Conservation (phyloP, 441 rosid genomes). For the Eruca vesicaria region DNA sequence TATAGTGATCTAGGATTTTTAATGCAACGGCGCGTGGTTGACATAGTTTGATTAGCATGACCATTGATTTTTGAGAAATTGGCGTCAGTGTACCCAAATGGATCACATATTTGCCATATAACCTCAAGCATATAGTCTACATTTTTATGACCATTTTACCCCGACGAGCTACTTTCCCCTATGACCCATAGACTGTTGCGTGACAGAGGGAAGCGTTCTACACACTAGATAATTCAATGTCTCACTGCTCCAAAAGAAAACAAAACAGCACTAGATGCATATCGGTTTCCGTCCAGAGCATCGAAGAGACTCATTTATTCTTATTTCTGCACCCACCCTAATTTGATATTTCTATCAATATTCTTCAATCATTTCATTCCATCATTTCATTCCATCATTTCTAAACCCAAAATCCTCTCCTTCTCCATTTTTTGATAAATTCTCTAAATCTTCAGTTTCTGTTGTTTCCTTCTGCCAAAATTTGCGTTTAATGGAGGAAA, state of each 20-base stretch:
- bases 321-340: neutral
- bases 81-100: neutral
- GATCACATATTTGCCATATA: neutral
- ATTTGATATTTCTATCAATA: neutral
- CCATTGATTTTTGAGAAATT: neutral
- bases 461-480: neutral
- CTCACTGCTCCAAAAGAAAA: neutral
- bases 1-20: neutral
- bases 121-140: neutral
- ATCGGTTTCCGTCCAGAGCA: neutral
- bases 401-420: neutral
- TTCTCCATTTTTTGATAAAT: neutral
- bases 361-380: neutral
- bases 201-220: neutral
- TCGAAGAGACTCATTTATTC: neutral
- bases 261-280: neutral
- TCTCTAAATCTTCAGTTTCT: neutral
- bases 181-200: neutral
- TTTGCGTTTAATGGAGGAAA: neutral
- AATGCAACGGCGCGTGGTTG: slow-evolving; percentile 4
- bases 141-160: neutral
- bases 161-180: neutral
- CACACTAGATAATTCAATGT: neutral
- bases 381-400: neutral
- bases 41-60: too few species aligned